Conservation (phyloP, 805 yeast species). For the Tetrapisispora phaffii region DNA sequence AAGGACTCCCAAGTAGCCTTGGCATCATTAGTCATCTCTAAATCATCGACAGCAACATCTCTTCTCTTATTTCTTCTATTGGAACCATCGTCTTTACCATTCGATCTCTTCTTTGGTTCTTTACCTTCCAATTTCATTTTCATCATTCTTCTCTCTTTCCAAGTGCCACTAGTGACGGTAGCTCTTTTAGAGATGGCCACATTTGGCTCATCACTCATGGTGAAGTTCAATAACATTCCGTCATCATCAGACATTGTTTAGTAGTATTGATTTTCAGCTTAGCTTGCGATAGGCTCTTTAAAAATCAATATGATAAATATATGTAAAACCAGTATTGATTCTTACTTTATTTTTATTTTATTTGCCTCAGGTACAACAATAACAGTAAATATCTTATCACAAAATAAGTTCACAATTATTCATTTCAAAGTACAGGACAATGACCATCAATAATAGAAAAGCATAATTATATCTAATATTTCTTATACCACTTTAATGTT, state of each 20-base stretch:
- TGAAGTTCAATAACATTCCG: slow-evolving; percentile 59
- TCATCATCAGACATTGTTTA: slow-evolving; percentile 27
- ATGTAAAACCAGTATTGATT: too few relatives aligned
- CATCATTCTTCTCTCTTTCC: slow-evolving; percentile 70
- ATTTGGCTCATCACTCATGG: slow-evolving; percentile 32
- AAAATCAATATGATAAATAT: too few relatives aligned
- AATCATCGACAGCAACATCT: slow-evolving; percentile 5
- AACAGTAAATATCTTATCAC: too few relatives aligned
- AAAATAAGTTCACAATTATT: too few relatives aligned
- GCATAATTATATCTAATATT: too few relatives aligned
- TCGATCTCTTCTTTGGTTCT: slow-evolving; percentile 15
- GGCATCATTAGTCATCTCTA: slow-evolving; percentile 6
- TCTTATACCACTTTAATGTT: too few relatives aligned
- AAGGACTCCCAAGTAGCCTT: neutral
- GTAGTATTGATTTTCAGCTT: too few relatives aligned
- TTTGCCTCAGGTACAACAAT: too few relatives aligned
- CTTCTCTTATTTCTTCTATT: neutral
- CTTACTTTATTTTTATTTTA: too few relatives aligned
- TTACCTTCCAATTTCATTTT: slow-evolving; percentile 42
- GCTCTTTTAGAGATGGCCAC: slow-evolving; percentile 27
- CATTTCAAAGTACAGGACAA: too few relatives aligned
- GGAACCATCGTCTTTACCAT: neutral
- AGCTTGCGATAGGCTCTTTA: too few relatives aligned
- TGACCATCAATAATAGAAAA: too few relatives aligned
- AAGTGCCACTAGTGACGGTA: slow-evolving; percentile 55